Base-by-base conservation (phyloP, 768 basidiomycete species). In the Steccherinum ochraceum region DNA sequence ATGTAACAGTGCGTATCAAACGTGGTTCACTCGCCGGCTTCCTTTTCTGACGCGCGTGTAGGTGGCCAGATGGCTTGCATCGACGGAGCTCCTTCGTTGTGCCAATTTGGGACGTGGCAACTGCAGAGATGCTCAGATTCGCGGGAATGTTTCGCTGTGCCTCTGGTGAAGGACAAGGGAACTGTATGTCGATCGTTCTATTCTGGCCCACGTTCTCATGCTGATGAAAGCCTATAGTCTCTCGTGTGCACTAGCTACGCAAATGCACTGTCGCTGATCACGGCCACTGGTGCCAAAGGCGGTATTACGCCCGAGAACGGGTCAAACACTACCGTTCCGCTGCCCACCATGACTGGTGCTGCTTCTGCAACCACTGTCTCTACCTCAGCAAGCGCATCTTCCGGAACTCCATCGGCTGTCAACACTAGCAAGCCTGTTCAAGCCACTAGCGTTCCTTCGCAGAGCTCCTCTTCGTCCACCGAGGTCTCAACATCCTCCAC, bases 141-240 rank as follows among this genome's bases (percentile, higher is more conserved):
- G 5, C 66, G 71, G 27, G 54, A 60, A 3, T 83, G 82, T 62
- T 80, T 81, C 53, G 80, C 77, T 12, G 53, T 83, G 23, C 82
- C 81, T 0, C 68, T 70, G 5, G 51, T 74, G 13, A 67, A 59
- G 3, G 57, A 64, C 26, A 51, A 62, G 5, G 81, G 81, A 49
- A 72, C 72, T 1, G 81, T 83, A 56, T 46, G 76, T 62, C 26
- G 52, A 21, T 21, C 21, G 27, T 12, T 25, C 24, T 24, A 43
- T 20, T 43, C 16, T 10, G 23, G n/a, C 24, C 40, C 1, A 26
- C 45, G 13, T 19, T 24, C 10, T 19, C 45, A 39, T 45, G 4
- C 49, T 21, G 30, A 16, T 46, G 26, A 16, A 30, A 19, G 11
- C 23, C 41, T 12, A 30, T 0, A 81, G 79, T 61, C 63, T 25